Conservation (phyloP, 1,284 basidiomycete genomes). For the Pseudozyma hubeiensis region DNA sequence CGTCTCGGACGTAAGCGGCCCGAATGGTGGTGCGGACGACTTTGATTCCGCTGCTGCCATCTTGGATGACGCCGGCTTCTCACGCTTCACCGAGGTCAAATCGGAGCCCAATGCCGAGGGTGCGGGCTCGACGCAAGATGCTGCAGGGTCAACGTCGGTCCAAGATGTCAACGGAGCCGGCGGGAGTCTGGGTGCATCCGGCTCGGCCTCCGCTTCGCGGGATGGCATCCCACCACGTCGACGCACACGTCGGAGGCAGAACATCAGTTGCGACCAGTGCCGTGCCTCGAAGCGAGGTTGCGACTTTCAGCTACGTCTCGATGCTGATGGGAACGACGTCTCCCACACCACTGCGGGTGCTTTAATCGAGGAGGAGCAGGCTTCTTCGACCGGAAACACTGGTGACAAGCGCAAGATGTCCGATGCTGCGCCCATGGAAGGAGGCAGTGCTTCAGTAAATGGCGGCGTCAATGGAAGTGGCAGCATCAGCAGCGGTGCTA, state of each 20-base stretch:
- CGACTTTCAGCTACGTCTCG: constrained; percentile 49
- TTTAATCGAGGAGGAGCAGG: constrained; percentile 12
- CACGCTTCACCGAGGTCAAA: constrained; percentile 35
- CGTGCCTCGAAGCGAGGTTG: constrained; percentile 53
- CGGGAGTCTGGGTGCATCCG: background rate
- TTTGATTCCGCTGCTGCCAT: constrained; percentile 41
- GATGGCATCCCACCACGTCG: constrained; percentile 43
- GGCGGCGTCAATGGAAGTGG: too few species aligned
- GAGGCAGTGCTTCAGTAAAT: background rate
- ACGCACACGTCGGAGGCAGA: constrained; percentile 45
- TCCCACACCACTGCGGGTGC: constrained; percentile 1
- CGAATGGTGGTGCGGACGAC: constrained; percentile 2
- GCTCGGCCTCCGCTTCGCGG: constrained; percentile 17
- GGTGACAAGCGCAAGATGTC: constrained; percentile 52
- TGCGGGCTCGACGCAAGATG: background rate
- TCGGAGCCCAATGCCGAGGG: constrained; percentile 11
- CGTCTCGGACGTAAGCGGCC: background rate
- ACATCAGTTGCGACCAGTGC: constrained; percentile 56
- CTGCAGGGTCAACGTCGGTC: background rate
- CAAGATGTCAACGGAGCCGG: constrained; percentile 2
- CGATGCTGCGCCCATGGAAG: constrained; percentile 24
- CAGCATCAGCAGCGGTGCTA: background rate
- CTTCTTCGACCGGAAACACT: constrained; percentile 6
- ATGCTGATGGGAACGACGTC: constrained; percentile 47
- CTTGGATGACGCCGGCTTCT: constrained; percentile 34